These are phyloP conservation scores for Calonectria hawksworthii DNA, from an alignment of 2,329 filamentous ascomycete genomes.

Conservation along the genomic window DNA sequence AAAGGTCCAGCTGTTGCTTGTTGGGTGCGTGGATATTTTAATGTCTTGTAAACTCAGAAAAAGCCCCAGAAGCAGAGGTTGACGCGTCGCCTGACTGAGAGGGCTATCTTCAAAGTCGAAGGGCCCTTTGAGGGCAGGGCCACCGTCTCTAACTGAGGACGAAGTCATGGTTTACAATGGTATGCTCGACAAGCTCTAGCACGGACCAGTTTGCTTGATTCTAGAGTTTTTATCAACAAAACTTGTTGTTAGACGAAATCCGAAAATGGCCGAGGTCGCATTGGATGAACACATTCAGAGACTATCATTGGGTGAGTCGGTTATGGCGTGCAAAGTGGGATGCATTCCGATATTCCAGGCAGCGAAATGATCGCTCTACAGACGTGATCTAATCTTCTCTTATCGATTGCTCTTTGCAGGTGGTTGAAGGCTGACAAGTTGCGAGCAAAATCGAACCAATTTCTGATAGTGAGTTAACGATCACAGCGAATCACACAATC, in stretches of 20 bases:
- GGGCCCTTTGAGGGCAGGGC: neutral
- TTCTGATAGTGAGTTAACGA: neutral
- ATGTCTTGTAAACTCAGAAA: neutral
- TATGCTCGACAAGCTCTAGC: neutral
- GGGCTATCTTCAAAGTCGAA: neutral
- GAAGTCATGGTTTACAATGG: neutral
- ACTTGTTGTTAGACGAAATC: neutral
- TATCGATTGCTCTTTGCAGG: neutral
- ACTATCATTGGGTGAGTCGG: neutral
- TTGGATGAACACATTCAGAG: neutral
- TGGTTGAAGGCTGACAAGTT: neutral
- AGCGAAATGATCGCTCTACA: too few relatives aligned
- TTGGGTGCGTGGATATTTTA: neutral
- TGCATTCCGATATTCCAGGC: neutral
- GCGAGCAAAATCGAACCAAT: neutral
- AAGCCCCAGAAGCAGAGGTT: neutral
- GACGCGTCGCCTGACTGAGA: neutral
- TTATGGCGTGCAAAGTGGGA: constrained; percentile 2
- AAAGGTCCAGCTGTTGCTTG: neutral
- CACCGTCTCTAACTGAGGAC: neutral
- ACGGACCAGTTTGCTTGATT: neutral
- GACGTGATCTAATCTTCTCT: neutral
- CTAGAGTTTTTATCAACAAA: neutral
- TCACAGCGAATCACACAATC: neutral
- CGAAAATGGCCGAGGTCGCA: neutral